phyloP scores from a whole-genome alignment of 2,329 filamentous ascomycete species.

The Sarocladium oryzae region DNA sequence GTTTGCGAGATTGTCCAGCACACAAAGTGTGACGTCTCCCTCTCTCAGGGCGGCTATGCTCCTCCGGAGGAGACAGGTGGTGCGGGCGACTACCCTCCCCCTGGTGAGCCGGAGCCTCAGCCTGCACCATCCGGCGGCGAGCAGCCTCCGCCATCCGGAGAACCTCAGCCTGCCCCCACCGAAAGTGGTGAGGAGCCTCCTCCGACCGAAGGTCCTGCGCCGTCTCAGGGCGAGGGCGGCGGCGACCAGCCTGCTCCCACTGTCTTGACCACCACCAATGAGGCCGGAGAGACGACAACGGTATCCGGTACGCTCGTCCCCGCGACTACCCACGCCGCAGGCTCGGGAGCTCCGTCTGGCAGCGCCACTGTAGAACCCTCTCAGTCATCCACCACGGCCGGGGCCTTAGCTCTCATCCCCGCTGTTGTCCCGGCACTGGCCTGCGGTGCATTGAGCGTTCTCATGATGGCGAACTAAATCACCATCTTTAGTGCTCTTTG shows the following conservation, averaged over 20 bases:
- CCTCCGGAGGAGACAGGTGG: slow-evolving; percentile 1
- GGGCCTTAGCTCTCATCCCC: background rate
- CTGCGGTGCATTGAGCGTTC: background rate
- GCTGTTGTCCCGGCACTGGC: background rate
- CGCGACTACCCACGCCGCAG: background rate
- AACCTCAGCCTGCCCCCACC: background rate
- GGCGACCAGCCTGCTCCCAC: slow-evolving; percentile 8
- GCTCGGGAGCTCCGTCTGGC: background rate
- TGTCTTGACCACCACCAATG: background rate
- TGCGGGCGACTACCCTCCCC: background rate
- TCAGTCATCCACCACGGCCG: background rate
- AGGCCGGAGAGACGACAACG: slow-evolving; percentile 14
- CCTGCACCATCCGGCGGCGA: slow-evolving; percentile 1
- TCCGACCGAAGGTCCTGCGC: background rate
- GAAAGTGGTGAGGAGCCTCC: slow-evolving; percentile 10
- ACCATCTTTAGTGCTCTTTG: background rate
- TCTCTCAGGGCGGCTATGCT: slow-evolving; percentile 14
- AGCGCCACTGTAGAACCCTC: background rate
- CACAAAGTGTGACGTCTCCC: slow-evolving; percentile 25
- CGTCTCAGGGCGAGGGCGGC: slow-evolving; percentile 9
- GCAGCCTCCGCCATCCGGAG: slow-evolving; percentile 5
- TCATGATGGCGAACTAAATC: background rate
- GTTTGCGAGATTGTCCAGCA: slow-evolving; percentile 28
- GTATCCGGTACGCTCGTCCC: slow-evolving; percentile 11
- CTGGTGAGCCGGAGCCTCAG: background rate